Percentiles rank a stretch among this genome's conserved stretches.
phyloP scores from a whole-genome alignment of 352 stramenopile species.

The Phytopythium oedochilum region DNA sequence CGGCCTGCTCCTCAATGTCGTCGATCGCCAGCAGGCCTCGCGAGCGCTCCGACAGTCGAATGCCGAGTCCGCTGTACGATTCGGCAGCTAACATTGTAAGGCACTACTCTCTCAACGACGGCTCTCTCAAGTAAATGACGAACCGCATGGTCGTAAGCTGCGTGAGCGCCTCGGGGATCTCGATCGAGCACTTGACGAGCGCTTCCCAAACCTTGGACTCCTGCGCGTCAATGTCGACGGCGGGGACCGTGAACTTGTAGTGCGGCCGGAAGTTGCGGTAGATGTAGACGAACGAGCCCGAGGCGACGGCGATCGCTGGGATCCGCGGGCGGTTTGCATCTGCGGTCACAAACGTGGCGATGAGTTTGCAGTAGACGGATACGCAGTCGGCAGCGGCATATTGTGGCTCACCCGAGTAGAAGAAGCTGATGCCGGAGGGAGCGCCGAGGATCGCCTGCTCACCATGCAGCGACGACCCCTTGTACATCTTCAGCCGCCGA shows the following conservation, averaged over 20 bases:
- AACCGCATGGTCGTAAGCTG: slow-evolving; percentile 65
- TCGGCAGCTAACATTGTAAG: neutral
- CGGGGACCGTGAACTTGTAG: slow-evolving; percentile 87
- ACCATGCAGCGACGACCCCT: slow-evolving; percentile 78
- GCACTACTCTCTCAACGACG: neutral
- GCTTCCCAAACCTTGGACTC: slow-evolving; percentile 71
- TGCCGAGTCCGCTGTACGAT: slow-evolving; percentile 40
- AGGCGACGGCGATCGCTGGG: slow-evolving; percentile 82
- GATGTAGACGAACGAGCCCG: slow-evolving; percentile 86
- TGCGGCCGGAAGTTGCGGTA: slow-evolving; percentile 90
- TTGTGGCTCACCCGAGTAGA: slow-evolving; percentile 51
- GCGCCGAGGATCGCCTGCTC: slow-evolving; percentile 79
- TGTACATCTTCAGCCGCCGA: slow-evolving; percentile 85
- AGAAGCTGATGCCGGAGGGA: slow-evolving; percentile 64
- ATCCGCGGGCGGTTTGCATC: slow-evolving; percentile 67
- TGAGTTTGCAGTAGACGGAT: too few species aligned
- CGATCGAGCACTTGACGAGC: slow-evolving; percentile 62
- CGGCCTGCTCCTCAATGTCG: slow-evolving; percentile 75
- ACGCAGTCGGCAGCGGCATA: neutral
- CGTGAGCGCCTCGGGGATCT: slow-evolving; percentile 57
- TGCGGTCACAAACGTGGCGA: slow-evolving; percentile 8
- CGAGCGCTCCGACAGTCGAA: slow-evolving; percentile 65
- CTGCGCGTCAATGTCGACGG: slow-evolving; percentile 66
- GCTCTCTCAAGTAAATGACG: neutral
- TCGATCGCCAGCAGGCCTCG: slow-evolving; percentile 72